Evolutionary conservation across 108 stramenopile genomes (phyloP).

Genomic region (Nannochloropsis oceanica): DNA sequence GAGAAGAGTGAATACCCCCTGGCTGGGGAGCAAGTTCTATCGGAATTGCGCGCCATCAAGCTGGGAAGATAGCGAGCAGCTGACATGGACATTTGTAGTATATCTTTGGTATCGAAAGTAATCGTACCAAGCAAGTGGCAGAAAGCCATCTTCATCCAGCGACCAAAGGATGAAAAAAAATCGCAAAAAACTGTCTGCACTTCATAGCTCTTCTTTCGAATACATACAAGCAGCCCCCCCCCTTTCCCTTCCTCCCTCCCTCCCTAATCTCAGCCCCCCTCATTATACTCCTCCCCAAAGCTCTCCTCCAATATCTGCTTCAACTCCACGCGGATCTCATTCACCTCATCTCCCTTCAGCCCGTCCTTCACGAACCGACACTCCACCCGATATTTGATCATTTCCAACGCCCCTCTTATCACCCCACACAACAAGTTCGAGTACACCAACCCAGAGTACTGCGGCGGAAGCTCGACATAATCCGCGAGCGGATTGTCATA

Average conservation of each 20-base stretch:
- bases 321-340: constrained; percentile 69
- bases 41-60: constrained; percentile 9
- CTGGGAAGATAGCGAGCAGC: neutral
- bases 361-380: constrained; percentile 56
- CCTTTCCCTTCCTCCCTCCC: neutral
- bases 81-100: neutral
- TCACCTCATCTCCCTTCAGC: constrained; percentile 65
- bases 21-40: constrained; percentile 20
- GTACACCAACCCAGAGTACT: constrained; percentile 57
- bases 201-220: neutral
- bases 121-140: too few species aligned
- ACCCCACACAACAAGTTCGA: constrained; percentile 77
- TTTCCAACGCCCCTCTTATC: constrained; percentile 78
- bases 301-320: constrained; percentile 26
- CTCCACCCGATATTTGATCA: constrained; percentile 52
- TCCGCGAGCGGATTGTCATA: constrained; percentile 74
- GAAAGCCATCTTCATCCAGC: too few species aligned
- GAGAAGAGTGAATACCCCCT: neutral
- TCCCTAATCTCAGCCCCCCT: neutral
- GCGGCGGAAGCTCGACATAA: constrained; percentile 78
- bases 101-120: too few species aligned
- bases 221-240: neutral
- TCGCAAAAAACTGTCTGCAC: too few species aligned
- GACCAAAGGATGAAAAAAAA: too few species aligned
- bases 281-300: constrained; percentile 40